Evolutionary conservation across 768 basidiomycete species (phyloP).

Genomic region (Leccinum variicolor): DNA sequence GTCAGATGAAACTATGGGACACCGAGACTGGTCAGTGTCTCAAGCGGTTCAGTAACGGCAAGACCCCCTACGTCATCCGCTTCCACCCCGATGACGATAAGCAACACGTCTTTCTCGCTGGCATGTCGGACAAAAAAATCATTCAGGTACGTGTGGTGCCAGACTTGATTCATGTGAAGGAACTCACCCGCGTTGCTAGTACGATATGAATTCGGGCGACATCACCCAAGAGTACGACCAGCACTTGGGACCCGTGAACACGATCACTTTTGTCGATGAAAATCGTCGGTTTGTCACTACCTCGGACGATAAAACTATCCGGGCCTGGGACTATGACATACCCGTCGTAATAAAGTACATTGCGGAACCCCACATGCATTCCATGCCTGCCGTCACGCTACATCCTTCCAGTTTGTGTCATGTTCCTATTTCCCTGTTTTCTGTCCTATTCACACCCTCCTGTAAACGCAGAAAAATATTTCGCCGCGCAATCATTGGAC

Average conservation of each 20-base stretch:
- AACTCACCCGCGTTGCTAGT: constrained; percentile 44
- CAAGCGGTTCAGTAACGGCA: constrained; percentile 95
- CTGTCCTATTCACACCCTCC: constrained; percentile 15
- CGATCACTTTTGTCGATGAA: constrained; percentile 98
- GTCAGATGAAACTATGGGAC: constrained; percentile 99
- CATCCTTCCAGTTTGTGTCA: constrained; percentile 84
- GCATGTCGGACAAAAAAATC: constrained; percentile 99
- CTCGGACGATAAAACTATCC: constrained; percentile 98
- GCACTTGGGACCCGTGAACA: constrained; percentile 96
- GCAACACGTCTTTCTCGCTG: constrained; percentile 93
- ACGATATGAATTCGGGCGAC: constrained; percentile 92
- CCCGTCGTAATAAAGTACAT: constrained; percentile 99
- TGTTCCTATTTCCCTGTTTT: constrained; percentile 5
- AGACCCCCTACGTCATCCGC: constrained; percentile 91
- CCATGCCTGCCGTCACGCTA: constrained; percentile 96
- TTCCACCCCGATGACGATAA: constrained; percentile 98
- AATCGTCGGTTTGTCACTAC: constrained; percentile 97
- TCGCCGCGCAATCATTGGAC: constrained; percentile 96
- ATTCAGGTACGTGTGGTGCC: constrained; percentile 66
- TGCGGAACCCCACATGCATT: constrained; percentile 99
- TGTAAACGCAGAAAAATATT: constrained; percentile 73
- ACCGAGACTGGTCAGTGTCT: constrained; percentile 98
- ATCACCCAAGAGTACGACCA: constrained; percentile 99
- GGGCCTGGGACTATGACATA: constrained; percentile 99
- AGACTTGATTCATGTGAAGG: background rate